Base-by-base conservation (phyloP, 2,329 filamentous ascomycete species). In the Fusarium beomiforme region DNA sequence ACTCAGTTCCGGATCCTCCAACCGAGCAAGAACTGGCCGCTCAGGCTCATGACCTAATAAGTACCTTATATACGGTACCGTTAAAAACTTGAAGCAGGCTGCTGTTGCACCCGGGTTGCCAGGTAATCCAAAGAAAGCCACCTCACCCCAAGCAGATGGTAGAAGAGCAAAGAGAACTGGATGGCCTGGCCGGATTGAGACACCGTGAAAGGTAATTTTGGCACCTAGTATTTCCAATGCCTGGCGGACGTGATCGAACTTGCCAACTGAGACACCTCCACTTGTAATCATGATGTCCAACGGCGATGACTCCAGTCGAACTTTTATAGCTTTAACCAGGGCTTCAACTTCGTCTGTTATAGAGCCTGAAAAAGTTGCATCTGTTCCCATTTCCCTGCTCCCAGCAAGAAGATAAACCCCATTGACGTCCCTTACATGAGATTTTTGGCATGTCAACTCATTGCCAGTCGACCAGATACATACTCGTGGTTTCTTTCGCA, bases 381-480 rank as follows among this genome's bases (percentile, higher is more conserved):
- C 23, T 1, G 31, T 21, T 3, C 42, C 54, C 3, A 14, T 19
- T 4, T 57, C 31, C 7, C 29, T 49, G 3, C 6, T 37, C 1
- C 23, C 42, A 0, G 33, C 42, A 1, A 14, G n/a, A 23, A 57
- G 42, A 8, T 57, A 57, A 1, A 49, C 54, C 1, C 42, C 54
- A 31, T 57, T 57, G 13, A 57, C 31, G 1, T 57, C 54, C 13
- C 14, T 57, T 1, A 57, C 6, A 8, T 46, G 21, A 8, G 41
- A 47, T 8, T 17, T 47, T 11, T 31, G 16, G 4, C 42, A 57
- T 5, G 42, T 49, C 42, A 57, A 29, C 17, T 57, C 54, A 0
- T 57, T 57, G 4, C 54, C 54, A 3, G 54, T 57, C 1, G 54
- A 57, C 54, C 54, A 57, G 19, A 49, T 34, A 37, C 8, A 37